Conservation (phyloP, 163 green algal genomes). For the Scenedesmus sp. region DNA sequence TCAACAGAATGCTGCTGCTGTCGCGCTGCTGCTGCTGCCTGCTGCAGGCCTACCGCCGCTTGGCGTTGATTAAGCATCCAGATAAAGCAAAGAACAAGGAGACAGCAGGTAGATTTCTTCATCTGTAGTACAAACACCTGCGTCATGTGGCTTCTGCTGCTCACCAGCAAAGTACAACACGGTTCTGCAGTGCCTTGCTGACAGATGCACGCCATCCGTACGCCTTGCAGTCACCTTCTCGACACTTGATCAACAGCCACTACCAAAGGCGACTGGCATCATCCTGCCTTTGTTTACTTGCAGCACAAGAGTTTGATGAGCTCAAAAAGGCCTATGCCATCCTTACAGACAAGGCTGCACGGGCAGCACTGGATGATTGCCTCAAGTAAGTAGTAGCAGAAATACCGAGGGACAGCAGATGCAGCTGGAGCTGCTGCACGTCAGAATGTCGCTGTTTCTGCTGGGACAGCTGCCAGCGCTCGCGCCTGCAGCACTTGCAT, state of each 20-base stretch:
- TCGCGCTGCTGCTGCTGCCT: background rate
- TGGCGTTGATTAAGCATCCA: conserved; percentile 88
- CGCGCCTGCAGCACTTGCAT: no score
- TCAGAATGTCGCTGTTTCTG: no score
- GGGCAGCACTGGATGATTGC: conserved; percentile 79
- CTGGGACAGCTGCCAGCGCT: conserved; percentile 21
- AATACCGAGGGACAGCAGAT: background rate
- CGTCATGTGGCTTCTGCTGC: background rate
- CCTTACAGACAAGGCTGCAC: conserved; percentile 67
- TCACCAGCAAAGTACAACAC: no score
- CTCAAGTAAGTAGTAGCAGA: conserved; percentile 64
- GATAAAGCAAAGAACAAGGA: conserved; percentile 88
- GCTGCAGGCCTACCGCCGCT: conserved; percentile 79
- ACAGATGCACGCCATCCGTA: background rate
- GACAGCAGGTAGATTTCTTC: conserved; percentile 73
- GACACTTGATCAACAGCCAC: no score
- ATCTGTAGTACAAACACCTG: background rate
- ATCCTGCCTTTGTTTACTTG: background rate
- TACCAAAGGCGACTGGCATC: background rate
- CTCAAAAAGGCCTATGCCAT: conserved; percentile 75
- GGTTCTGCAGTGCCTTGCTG: background rate
- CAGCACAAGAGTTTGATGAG: conserved; percentile 74
- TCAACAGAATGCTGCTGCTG: background rate
- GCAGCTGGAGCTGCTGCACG: conserved; percentile 13
- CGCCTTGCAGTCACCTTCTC: background rate